Base-by-base conservation (phyloP, 1,139 yeast species). In the Casaregolazyma lundiana region DNA sequence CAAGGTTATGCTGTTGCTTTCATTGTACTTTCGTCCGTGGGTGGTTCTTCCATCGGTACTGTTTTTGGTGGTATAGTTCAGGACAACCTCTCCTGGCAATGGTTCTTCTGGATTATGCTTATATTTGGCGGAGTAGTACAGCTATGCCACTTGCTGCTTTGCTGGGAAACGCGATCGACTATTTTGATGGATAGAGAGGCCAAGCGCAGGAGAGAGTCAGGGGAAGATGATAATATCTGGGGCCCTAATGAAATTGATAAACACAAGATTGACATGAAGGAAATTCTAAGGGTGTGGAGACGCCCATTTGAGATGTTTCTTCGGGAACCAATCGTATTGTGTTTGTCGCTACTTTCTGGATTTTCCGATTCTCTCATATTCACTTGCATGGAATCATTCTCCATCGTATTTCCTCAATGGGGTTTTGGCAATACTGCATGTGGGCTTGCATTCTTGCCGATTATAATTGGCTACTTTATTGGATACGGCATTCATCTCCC, bases 41-140 rank as follows among this genome's bases (percentile, higher is more conserved):
- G 19, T 74, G 90, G 88, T 0, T 84, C 85, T 1, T 76, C 76
- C 0, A 61, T 80, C 43, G 83, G 82, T 0, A 83, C 84, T 1
- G 68, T 79, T 3, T 67, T 77, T 19, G 71, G 80, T 0, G 83
- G 84, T 1, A 78, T 73, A 55, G 75, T 80, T 30, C 79, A 76
- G 4, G 69, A 75, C 50, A 48, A 53, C 32, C 51, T 60, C 2
- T 44, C 59, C 58, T 79, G 84, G 84, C 68, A 73, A 50, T 80
- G 85, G 85, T 73, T 75, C 6, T 79, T 80, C 54, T 77, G 76
- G 70, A 71, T 78, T 8, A 62, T 77, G 38, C 66, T 75, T 15
- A 78, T 80, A 11, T 63, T 77, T 43, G 77, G 75, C 53, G 82
- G 77, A 1, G 67, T 64, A 1, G 65, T 74, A 5, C 76, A 77